Evolutionary conservation across 176 grass and related monocot species (phyloP).

Genomic region (Cenchrus fungigraminus): DNA sequence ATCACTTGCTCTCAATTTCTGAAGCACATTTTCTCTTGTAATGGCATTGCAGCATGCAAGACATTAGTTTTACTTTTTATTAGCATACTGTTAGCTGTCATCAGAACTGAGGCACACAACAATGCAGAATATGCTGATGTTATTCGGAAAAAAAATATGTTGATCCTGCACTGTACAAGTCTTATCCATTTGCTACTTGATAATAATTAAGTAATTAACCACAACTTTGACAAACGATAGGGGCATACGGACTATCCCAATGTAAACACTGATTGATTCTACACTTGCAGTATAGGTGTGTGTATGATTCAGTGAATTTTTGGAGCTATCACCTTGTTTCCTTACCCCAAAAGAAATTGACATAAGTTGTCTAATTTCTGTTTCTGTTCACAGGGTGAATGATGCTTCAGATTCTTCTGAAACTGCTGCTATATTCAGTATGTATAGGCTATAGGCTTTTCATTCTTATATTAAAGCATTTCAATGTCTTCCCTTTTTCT

Average conservation of each 20-base stretch:
- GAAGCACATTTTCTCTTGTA: not conserved
- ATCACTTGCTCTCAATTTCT: too few relatives aligned
- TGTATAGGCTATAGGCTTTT: too few relatives aligned
- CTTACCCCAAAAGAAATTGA: not conserved
- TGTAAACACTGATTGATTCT: not conserved
- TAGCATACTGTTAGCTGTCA: not conserved
- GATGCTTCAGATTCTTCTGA: too few relatives aligned
- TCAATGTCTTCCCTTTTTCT: too few relatives aligned
- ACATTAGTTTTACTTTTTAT: not conserved
- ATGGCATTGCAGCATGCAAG: not conserved
- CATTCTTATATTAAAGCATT: too few relatives aligned
- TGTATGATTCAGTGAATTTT: not conserved
- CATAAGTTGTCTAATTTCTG: not conserved
- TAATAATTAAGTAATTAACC: too few relatives aligned
- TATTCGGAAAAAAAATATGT: too few relatives aligned
- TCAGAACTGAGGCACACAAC: not conserved
- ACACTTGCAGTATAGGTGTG: not conserved
- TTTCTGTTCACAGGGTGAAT: too few relatives aligned
- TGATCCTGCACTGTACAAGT: not conserved
- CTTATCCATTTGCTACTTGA: not conserved
- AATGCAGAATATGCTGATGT: not conserved
- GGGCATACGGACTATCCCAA: too few relatives aligned
- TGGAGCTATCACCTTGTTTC: not conserved
- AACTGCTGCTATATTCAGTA: too few relatives aligned
- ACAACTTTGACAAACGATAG: too few relatives aligned